Conservation (phyloP, 257 asterid genomes). For the Rehmannia glutinosa region DNA sequence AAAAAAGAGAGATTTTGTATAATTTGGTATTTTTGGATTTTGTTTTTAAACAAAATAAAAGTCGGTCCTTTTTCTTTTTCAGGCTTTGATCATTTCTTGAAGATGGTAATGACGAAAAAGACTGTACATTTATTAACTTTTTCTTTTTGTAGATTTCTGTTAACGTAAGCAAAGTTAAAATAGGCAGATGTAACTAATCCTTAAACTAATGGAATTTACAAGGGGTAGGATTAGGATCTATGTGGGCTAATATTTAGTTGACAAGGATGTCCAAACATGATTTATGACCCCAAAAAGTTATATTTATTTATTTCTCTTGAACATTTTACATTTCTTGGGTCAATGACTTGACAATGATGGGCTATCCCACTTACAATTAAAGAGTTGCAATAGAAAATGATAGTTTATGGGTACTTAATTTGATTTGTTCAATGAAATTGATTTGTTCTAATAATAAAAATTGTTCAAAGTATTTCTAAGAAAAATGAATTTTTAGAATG, state of each 20-base stretch:
- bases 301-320: conserved; percentile 6
- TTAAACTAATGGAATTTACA: conserved; percentile 13
- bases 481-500: no score
- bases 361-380: not conserved
- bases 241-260: conserved; percentile 23
- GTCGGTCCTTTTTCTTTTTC: conserved; percentile 30
- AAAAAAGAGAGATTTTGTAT: not conserved
- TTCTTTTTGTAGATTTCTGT: conserved; percentile 21
- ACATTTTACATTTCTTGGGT: not conserved
- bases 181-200: conserved; percentile 27
- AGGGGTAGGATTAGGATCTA: conserved; percentile 8
- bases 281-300: conserved; percentile 11
- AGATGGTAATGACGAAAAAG: conserved; percentile 27
- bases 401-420: not conserved
- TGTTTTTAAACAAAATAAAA: not conserved
- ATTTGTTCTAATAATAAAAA: not conserved
- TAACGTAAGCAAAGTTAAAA: conserved; percentile 28
- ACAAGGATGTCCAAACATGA: conserved; percentile 22
- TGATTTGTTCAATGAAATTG: not conserved
- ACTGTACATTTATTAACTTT: conserved; percentile 6
- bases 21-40: not conserved
- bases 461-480: no score
- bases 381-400: not conserved
- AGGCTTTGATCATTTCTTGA: conserved; percentile 18
- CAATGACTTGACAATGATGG: conserved; percentile 17